These are phyloP conservation scores for Cladorrhinum sp. DNA, from an alignment of 2,329 filamentous ascomycete species.

Conservation along the genomic window DNA sequence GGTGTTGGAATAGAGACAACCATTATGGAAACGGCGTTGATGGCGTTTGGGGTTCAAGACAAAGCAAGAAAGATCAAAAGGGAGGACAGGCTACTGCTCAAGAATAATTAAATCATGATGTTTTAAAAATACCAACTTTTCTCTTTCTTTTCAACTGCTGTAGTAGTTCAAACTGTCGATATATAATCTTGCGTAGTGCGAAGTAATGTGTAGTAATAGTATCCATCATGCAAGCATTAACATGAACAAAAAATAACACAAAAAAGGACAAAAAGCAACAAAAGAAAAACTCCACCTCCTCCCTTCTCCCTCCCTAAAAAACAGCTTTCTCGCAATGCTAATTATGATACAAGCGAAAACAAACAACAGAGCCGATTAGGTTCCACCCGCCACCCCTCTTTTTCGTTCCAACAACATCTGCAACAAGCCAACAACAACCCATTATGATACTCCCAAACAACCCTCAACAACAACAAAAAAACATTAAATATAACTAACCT, in stretches of 20 bases:
- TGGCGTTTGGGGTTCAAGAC: not conserved
- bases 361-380: not conserved
- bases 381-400: not conserved
- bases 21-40: not conserved
- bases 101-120: too few species aligned
- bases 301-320: not conserved
- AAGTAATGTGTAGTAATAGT: not conserved
- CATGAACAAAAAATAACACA: not conserved
- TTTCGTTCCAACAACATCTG: too few species aligned
- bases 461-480: slow-evolving; percentile 1
- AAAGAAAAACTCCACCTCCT: slow-evolving; percentile 11
- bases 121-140: not conserved
- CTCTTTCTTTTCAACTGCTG: not conserved
- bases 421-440: not conserved
- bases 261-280: slow-evolving; percentile 16
- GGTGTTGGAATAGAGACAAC: too few species aligned
- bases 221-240: slow-evolving; percentile 2
- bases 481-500: slow-evolving; percentile 87
- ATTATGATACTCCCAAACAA: not conserved
- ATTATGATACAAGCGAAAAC: not conserved
- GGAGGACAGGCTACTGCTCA: too few species aligned
- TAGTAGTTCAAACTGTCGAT: slow-evolving; percentile 1
- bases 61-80: not conserved
- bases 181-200: too few species aligned
- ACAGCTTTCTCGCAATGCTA: not conserved